Evolutionary conservation across 2,329 filamentous ascomycete genomes (phyloP).

Genomic region (Talaromyces albobiverticillius): DNA sequence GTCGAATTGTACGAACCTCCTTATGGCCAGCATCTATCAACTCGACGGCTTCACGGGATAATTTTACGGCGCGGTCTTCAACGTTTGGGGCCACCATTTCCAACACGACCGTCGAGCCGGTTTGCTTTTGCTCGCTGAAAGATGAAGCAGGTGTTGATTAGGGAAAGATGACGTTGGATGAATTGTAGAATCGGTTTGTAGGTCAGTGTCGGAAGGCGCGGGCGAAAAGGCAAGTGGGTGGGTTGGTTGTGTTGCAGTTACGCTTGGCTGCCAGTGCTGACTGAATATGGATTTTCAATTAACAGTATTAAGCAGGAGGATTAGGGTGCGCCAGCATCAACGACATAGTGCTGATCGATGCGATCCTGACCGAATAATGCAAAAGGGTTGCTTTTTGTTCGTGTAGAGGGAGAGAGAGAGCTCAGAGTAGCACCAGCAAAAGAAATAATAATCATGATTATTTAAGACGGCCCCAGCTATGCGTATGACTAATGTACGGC

Average conservation of each 20-base stretch:
- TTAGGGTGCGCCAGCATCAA: background rate
- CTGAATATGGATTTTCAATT: background rate
- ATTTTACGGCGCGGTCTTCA: slow-evolving; percentile 44
- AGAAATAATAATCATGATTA: background rate
- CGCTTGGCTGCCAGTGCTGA: too few relatives aligned
- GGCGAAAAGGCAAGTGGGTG: slow-evolving; percentile 6
- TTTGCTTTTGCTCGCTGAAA: background rate
- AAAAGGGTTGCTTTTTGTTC: background rate
- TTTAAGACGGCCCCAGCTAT: too few relatives aligned
- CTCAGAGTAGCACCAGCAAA: background rate
- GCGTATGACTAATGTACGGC: background rate
- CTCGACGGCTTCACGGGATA: slow-evolving; percentile 48
- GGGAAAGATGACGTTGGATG: background rate
- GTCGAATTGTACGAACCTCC: slow-evolving; percentile 35
- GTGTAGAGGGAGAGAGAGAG: background rate
- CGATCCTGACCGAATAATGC: background rate
- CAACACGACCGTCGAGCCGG: slow-evolving; percentile 8
- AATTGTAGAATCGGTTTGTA: background rate
- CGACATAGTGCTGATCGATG: slow-evolving; percentile 6
- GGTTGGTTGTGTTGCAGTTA: background rate
- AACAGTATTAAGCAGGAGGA: background rate
- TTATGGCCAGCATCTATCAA: slow-evolving; percentile 45
- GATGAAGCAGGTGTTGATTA: background rate
- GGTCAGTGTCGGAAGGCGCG: slow-evolving; percentile 6
- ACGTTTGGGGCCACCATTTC: slow-evolving; percentile 43